These are phyloP conservation scores for Cryphonectria radicalis DNA, from an alignment of 2,329 filamentous ascomycete genomes.

Conservation along the genomic window DNA sequence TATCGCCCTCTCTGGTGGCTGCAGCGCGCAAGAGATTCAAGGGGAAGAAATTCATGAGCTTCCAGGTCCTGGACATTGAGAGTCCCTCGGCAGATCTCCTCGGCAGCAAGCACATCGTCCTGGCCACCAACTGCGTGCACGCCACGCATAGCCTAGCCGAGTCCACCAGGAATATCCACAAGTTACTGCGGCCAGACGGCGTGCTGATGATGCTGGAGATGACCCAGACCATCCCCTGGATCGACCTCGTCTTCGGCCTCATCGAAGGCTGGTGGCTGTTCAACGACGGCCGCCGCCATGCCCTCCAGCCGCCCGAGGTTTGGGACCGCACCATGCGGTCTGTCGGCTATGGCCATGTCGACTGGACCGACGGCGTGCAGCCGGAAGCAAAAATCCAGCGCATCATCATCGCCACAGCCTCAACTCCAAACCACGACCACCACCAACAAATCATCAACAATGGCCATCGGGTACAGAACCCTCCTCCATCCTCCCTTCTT, in stretches of 20 bases:
- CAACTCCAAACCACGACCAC: background rate
- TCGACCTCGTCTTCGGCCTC: slow-evolving; percentile 43
- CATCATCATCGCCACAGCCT: slow-evolving; percentile 12
- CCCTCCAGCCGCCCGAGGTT: slow-evolving; percentile 28
- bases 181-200: slow-evolving; percentile 39
- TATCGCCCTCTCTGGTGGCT: slow-evolving; percentile 40
- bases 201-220: slow-evolving; percentile 42
- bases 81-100: slow-evolving; percentile 33
- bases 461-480: background rate
- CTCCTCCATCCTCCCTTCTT: background rate
- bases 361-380: slow-evolving; percentile 37
- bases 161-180: slow-evolving; percentile 34
- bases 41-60: slow-evolving; percentile 36
- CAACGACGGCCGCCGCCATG: slow-evolving; percentile 36
- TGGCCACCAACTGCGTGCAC: slow-evolving; percentile 41
- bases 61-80: slow-evolving; percentile 38
- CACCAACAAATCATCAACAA: background rate
- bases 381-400: slow-evolving; percentile 7
- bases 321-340: slow-evolving; percentile 36
- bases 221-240: slow-evolving; percentile 37
- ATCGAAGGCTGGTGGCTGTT: slow-evolving; percentile 48
- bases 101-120: slow-evolving; percentile 37
- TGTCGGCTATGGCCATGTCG: slow-evolving; percentile 37
- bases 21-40: slow-evolving; percentile 35
- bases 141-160: slow-evolving; percentile 36